Evolutionary conservation across 2,329 filamentous ascomycete genomes (phyloP).

Genomic region (Penicillium sp.): DNA sequence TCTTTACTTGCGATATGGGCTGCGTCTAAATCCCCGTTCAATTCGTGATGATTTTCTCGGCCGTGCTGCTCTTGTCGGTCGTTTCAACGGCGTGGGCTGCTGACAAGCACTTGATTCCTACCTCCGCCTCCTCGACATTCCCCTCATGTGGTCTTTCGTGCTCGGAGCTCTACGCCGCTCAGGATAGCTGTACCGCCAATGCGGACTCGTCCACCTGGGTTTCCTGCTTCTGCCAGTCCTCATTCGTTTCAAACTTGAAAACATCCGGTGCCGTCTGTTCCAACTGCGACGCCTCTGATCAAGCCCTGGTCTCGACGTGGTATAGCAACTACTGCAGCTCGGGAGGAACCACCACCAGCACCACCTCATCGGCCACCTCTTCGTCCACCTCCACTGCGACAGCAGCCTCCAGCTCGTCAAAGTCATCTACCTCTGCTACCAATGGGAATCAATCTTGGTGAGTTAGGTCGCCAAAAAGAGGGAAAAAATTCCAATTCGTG

Average conservation of each 20-base stretch:
- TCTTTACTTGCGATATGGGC: not conserved
- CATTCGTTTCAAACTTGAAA: slow-evolving; percentile 58
- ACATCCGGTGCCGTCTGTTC: slow-evolving; percentile 61
- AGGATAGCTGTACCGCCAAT: slow-evolving; percentile 61
- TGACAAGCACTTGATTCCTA: slow-evolving; percentile 33
- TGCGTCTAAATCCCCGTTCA: not conserved
- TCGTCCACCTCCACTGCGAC: slow-evolving; percentile 13
- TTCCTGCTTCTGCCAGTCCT: slow-evolving; percentile 71
- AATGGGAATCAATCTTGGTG: slow-evolving; percentile 26
- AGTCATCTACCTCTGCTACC: not conserved
- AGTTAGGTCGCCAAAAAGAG: slow-evolving; percentile 7
- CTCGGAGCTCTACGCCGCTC: slow-evolving; percentile 64
- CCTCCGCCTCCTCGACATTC: slow-evolving; percentile 46
- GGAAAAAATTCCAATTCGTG: not conserved
- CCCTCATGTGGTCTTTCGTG: slow-evolving; percentile 63
- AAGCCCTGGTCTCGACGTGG: slow-evolving; percentile 65
- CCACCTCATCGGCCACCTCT: slow-evolving; percentile 21
- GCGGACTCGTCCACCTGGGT: slow-evolving; percentile 57
- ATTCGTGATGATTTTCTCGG: slow-evolving; percentile 4
- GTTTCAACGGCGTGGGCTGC: slow-evolving; percentile 23
- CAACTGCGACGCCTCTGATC: slow-evolving; percentile 55
- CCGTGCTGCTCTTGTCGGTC: slow-evolving; percentile 20
- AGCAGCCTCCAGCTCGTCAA: not conserved
- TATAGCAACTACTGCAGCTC: slow-evolving; percentile 63
- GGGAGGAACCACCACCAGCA: slow-evolving; percentile 35